Evolutionary conservation across 2,329 filamentous ascomycete genomes (phyloP).

Genomic region (Pyrenophora seminiperda): DNA sequence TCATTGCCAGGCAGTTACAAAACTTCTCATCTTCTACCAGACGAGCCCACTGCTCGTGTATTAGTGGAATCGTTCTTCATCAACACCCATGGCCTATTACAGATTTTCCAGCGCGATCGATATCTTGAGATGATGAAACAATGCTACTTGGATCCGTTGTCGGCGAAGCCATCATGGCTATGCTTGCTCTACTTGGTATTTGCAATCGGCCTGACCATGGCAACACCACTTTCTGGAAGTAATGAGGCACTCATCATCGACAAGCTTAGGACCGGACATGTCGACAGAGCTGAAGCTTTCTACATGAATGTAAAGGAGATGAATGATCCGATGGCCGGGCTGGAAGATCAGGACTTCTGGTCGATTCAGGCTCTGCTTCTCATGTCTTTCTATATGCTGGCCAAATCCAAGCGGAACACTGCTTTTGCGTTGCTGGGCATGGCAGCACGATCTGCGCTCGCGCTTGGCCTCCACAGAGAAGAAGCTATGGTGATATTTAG

Average conservation of each 20-base stretch:
- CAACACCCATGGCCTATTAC: conserved; percentile 66
- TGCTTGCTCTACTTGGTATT: conserved; percentile 67
- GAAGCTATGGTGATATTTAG: conserved; percentile 63
- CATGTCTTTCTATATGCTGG: conserved; percentile 68
- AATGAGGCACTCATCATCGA: conserved; percentile 58
- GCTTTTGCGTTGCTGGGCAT: conserved; percentile 66
- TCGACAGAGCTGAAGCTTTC: conserved; percentile 65
- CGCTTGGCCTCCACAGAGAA: conserved; percentile 66
- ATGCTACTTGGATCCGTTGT: conserved; percentile 62
- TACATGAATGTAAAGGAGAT: conserved; percentile 64
- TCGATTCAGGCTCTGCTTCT: conserved; percentile 67
- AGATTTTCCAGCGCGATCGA: conserved; percentile 60
- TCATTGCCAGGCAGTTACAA: conserved; percentile 54
- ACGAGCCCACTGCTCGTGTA: conserved; percentile 59
- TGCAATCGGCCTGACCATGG: conserved; percentile 66
- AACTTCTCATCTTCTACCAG: conserved; percentile 61
- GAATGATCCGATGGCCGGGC: conserved; percentile 54
- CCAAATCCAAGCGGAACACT: conserved; percentile 65
- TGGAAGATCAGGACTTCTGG: conserved; percentile 69
- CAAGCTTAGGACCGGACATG: conserved; percentile 55
- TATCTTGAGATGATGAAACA: conserved; percentile 59
- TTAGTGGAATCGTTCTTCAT: conserved; percentile 65
- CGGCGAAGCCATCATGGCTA: conserved; percentile 57
- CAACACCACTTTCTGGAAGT: conserved; percentile 58
- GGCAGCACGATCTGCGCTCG: conserved; percentile 66